A percentile compares a stretch with the other conserved stretches of the same genome.
Conservation (phyloP, 139 green algal genomes). For the Coelastrella sp. region DNA sequence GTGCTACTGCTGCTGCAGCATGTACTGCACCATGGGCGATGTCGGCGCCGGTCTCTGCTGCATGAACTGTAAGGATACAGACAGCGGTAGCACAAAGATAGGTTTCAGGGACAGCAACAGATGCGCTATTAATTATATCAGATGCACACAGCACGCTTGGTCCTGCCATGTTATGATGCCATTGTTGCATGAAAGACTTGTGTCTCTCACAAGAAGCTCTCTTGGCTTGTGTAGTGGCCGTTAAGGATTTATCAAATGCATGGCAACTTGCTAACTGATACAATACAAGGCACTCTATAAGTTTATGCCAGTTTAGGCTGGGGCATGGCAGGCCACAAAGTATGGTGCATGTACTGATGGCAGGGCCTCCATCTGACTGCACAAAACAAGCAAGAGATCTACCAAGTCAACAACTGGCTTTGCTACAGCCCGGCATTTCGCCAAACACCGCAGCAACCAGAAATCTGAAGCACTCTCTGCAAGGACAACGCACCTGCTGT, state of each 20-base stretch:
- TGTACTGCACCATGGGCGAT: slow-evolving; percentile 12
- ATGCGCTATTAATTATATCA: neutral
- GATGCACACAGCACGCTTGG: neutral
- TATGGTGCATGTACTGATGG: neutral
- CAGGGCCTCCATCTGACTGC: too few relatives aligned
- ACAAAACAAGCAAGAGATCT: too few relatives aligned
- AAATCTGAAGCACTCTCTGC: neutral
- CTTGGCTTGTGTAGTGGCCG: too few relatives aligned
- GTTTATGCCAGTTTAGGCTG: too few relatives aligned
- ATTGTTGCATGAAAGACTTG: too few relatives aligned
- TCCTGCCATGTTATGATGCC: too few relatives aligned
- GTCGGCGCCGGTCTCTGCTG: neutral
- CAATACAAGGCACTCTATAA: too few relatives aligned
- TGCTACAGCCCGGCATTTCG: neutral
- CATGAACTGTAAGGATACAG: neutral
- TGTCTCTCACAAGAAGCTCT: too few relatives aligned
- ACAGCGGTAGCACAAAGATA: neutral
- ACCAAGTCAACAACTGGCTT: neutral
- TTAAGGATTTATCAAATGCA: too few relatives aligned
- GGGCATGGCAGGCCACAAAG: too few relatives aligned
- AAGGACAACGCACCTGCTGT: slow-evolving; percentile 27
- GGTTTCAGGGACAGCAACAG: neutral
- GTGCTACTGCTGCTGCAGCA: neutral
- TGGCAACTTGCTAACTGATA: too few relatives aligned
- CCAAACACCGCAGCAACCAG: neutral